Conservation (phyloP, 371 early-diverging fungal species). For the Blakeslea trispora region DNA sequence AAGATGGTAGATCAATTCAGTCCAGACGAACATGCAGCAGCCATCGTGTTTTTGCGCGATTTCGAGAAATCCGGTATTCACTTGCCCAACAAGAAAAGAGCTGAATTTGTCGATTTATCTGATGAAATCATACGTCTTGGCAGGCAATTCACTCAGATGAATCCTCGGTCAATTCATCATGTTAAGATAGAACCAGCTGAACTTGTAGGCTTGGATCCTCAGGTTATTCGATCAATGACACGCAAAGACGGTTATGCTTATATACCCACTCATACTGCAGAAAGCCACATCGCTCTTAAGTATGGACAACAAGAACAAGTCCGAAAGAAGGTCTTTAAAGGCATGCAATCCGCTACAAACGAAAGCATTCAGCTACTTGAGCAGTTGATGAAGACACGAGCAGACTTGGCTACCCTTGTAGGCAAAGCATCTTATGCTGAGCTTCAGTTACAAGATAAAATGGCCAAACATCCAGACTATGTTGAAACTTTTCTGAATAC, state of each 20-base stretch:
- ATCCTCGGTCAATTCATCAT: slow-evolving; percentile 41
- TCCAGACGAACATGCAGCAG: slow-evolving; percentile 77
- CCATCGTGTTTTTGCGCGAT: slow-evolving; percentile 81
- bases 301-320: slow-evolving; percentile 62
- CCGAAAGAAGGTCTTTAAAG: slow-evolving; percentile 73
- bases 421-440: slow-evolving; percentile 83
- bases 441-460: slow-evolving; percentile 86
- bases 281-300: slow-evolving; percentile 65
- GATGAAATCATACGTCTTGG: slow-evolving; percentile 81
- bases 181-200: slow-evolving; percentile 26
- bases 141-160: slow-evolving; percentile 68
- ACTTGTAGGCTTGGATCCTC: slow-evolving; percentile 27
- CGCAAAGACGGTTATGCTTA: slow-evolving; percentile 35
- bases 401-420: slow-evolving; percentile 75
- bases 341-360: slow-evolving; percentile 69
- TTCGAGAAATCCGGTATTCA: slow-evolving; percentile 96
- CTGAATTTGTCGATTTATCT: slow-evolving; percentile 78
- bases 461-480: slow-evolving; percentile 86
- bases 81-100: slow-evolving; percentile 66
- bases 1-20: slow-evolving; percentile 55
- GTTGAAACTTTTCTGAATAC: slow-evolving; percentile 84
- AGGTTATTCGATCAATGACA: slow-evolving; percentile 15
- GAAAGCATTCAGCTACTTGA: slow-evolving; percentile 73
- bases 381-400: slow-evolving; percentile 70
- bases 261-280: slow-evolving; percentile 56